Evolutionary conservation across 768 basidiomycete species (phyloP), one percentile per base, ranked within the genome.

Genomic region (Leucosporidium scottii): DNA sequence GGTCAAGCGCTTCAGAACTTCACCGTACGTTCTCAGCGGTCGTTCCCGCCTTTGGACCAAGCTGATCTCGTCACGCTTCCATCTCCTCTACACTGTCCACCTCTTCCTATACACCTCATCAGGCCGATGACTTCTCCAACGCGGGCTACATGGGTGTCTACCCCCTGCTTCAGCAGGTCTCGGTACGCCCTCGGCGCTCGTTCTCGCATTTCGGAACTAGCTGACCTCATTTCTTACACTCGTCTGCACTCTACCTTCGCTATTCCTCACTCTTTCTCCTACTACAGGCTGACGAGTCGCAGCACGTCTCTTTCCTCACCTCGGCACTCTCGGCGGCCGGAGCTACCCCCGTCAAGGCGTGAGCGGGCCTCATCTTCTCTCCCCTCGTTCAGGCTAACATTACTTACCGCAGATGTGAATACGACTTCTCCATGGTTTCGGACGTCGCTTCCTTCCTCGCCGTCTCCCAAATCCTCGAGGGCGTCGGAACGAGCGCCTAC

Each of bases 261-360:
- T 82, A 84, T 70, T 72, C 77, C 30, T 81, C 87, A 74, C 83
- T 87, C 61, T 44, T 10, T 5, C 34, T 10, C 4, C 34, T 34
- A 34, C 10, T 10, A 34, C 75, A 76, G 25, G 77, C 78, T 39
- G 86, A 88, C 75, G 85, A 87, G 75, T 74, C 76, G 34, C 76
- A 78, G 12, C 87, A 89, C 77, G 84, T 85, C 67, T 74, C 79
- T 10, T 81, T 84, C 74, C 79, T 88, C 34, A 77, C 83, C 12
- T 73, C 66, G 12, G 80, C 80, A 0, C 78, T 87, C 34, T 30
- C 54, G 34, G 82, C 82, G 0, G 80, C 79, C 23, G 77, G 80
- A 6, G 82, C 83, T 9, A 80, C 83, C 21, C 66, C 70, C 17
- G 66, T 65, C 30, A 64, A 82, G 73, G 79, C 84, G 4, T 89